Evolutionary conservation across 805 yeast genomes (phyloP).

Genomic region (Ogataea corticis): DNA sequence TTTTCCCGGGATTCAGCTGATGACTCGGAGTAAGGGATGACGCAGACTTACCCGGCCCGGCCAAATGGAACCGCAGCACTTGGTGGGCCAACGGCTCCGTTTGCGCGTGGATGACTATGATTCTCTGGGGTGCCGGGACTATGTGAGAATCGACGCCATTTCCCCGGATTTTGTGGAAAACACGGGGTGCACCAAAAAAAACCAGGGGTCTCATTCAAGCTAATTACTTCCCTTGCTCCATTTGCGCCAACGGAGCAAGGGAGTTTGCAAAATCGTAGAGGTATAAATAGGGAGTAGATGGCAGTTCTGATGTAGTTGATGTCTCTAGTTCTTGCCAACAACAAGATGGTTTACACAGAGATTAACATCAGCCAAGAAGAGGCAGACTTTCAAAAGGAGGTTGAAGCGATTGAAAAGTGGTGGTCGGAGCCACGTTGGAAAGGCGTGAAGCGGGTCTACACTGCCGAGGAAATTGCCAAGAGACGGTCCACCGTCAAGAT

Average conservation of each 20-base stretch:
- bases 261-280: background rate
- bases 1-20: background rate
- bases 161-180: conserved; percentile 21
- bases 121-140: conserved; percentile 4
- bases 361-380: conserved; percentile 66
- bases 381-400: conserved; percentile 61
- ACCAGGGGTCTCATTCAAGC: background rate
- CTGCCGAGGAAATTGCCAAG: conserved; percentile 84
- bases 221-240: conserved; percentile 5
- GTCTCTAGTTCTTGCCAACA: background rate
- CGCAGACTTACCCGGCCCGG: conserved; percentile 5
- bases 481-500: conserved; percentile 81
- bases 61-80: conserved; percentile 7
- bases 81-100: conserved; percentile 16
- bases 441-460: conserved; percentile 82
- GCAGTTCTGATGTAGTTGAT: background rate
- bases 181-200: background rate
- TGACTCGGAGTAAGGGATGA: conserved; percentile 9
- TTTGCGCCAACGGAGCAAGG: conserved; percentile 2
- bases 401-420: conserved; percentile 78
- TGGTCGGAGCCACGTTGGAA: conserved; percentile 94
- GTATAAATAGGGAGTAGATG: background rate
- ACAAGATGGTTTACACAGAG: conserved; percentile 49
- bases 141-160: conserved; percentile 13
- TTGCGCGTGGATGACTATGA: background rate